A percentile compares a stretch with the other conserved stretches of the same genome.
These are phyloP conservation scores for Talaromyces sp. DNA, from an alignment of 2,329 filamentous ascomycete genomes.

Conservation along the genomic window DNA sequence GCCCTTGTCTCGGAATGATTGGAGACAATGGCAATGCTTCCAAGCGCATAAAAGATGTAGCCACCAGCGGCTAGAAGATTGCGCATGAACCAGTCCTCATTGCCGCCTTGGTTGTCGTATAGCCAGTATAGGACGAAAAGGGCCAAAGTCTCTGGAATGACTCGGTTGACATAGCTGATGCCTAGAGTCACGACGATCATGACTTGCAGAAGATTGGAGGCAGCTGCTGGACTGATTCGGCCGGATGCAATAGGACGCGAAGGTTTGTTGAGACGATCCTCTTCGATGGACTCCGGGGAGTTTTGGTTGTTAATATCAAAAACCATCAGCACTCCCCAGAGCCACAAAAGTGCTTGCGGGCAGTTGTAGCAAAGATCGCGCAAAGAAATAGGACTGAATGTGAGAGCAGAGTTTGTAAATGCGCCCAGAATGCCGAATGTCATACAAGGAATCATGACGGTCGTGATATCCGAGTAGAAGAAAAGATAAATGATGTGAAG, in stretches of 20 bases:
- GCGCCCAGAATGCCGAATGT: conserved; percentile 16
- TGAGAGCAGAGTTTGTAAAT: conserved; percentile 11
- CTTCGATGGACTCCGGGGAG: conserved; percentile 16
- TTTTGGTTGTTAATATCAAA: conserved; percentile 19
- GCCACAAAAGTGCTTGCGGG: conserved; percentile 10
- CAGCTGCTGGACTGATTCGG: conserved; percentile 11
- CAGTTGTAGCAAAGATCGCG: conserved; percentile 1
- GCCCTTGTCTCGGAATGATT: conserved; percentile 8
- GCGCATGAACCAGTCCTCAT: conserved; percentile 18
- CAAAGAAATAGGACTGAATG: not conserved
- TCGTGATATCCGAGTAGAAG: conserved; percentile 17
- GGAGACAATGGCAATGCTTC: conserved; percentile 13
- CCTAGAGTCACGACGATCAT: conserved; percentile 13
- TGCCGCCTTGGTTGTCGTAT: conserved; percentile 16
- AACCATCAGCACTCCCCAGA: conserved; percentile 16
- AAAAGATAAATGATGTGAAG: conserved; percentile 14
- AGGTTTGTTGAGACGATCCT: conserved; percentile 17
- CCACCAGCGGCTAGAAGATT: conserved; percentile 16
- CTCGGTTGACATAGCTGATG: conserved; percentile 13
- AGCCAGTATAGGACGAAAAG: conserved; percentile 17
- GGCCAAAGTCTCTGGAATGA: conserved; percentile 14
- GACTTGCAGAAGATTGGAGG: conserved; percentile 4
- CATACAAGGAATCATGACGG: conserved; percentile 16
- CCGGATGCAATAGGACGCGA: conserved; percentile 15
- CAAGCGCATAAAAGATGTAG: conserved; percentile 17